phyloP scores from a whole-genome alignment of 192 early-diverging fungal genomes.

The Backusella australiensis region DNA sequence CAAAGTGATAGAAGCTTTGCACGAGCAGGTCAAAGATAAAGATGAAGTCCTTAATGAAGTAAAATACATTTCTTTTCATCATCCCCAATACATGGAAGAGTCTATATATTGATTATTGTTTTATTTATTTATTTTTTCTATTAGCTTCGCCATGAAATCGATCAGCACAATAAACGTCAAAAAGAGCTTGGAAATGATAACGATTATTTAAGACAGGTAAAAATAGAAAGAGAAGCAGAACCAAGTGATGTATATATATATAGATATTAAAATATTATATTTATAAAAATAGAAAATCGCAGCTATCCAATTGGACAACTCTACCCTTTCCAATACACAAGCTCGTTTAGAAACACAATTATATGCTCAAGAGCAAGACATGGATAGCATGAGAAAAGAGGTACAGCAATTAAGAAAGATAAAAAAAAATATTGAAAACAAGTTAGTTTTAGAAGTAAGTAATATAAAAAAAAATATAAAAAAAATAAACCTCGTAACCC shows the following conservation, averaged over 20 bases:
- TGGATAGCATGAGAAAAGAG: conserved; percentile 39
- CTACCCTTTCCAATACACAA: conserved; percentile 29
- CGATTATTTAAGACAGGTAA: conserved; percentile 33
- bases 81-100: not conserved
- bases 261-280: not conserved
- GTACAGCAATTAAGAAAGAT: conserved; percentile 31
- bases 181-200: conserved; percentile 21
- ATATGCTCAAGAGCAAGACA: conserved; percentile 45
- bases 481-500: not conserved
- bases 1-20: conserved; percentile 17
- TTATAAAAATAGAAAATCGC: conserved; percentile 23
- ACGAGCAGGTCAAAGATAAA: conserved; percentile 19
- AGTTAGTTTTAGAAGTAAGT: conserved; percentile 32
- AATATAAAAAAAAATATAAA: not conserved
- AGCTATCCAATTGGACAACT: conserved; percentile 30
- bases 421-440: conserved; percentile 45
- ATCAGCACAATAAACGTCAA: conserved; percentile 14
- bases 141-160: conserved; percentile 28
- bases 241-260: not conserved
- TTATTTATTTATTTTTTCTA: not conserved
- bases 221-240: not conserved
- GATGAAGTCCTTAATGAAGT: conserved; percentile 28
- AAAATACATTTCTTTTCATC: not conserved
- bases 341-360: conserved; percentile 49
- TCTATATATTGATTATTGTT: not conserved